A percentile compares a stretch with the other conserved stretches of the same genome.
These are phyloP conservation scores for Colletotrichum godetiae DNA, from an alignment of 2,329 filamentous ascomycete genomes.

Conservation along the genomic window DNA sequence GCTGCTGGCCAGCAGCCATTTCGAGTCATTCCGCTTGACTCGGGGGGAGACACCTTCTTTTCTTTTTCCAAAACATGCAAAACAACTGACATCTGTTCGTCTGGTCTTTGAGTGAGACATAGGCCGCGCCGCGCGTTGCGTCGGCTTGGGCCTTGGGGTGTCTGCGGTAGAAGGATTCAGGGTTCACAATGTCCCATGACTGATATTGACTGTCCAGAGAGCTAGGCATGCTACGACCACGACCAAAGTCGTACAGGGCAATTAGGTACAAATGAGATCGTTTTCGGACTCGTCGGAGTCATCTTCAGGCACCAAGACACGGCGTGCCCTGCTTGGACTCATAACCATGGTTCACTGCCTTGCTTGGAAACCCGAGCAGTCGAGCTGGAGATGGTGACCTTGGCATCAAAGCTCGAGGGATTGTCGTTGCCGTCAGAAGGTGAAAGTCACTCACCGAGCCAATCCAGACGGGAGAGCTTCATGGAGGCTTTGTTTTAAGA, in stretches of 20 bases:
- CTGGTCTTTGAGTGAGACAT: conserved; percentile 11
- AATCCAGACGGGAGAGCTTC: conserved; percentile 9
- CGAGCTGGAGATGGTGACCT: conserved; percentile 5
- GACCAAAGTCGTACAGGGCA: not conserved
- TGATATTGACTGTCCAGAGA: not conserved
- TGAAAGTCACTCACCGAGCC: conserved; percentile 26
- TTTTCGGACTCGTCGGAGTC: not conserved
- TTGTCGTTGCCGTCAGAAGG: conserved; percentile 11
- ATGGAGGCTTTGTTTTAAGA: conserved; percentile 14
- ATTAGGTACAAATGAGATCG: not conserved
- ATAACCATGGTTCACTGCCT: conserved; percentile 18
- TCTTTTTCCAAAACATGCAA: conserved; percentile 12
- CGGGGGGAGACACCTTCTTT: not conserved
- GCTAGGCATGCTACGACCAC: not conserved
- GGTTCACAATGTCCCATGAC: not conserved
- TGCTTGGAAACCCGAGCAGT: conserved; percentile 12
- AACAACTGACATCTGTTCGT: conserved; percentile 6
- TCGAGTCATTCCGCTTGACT: conserved; percentile 23
- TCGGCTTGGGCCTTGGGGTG: conserved; percentile 24
- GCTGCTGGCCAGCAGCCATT: not conserved
- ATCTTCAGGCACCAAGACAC: conserved; percentile 28
- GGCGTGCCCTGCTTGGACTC: conserved; percentile 12
- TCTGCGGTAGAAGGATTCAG: conserved; percentile 2
- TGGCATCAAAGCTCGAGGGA: not conserved
- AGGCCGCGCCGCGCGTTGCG: conserved; percentile 16